Evolutionary conservation across 2,329 filamentous ascomycete genomes (phyloP).

Genomic region (Ilyonectria destructans): DNA sequence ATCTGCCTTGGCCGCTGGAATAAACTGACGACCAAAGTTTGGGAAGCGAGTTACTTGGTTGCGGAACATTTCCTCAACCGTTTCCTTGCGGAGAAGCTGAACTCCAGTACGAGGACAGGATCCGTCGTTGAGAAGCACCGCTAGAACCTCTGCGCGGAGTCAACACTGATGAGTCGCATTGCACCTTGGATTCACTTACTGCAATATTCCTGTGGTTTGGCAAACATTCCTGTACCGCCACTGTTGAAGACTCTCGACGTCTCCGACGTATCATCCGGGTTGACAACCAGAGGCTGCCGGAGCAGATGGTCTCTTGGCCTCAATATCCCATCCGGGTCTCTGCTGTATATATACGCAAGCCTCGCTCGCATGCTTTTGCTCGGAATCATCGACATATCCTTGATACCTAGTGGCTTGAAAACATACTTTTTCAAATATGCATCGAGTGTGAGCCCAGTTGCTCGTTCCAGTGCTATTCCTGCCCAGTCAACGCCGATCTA

Average conservation of each 20-base stretch:
- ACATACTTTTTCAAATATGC: constrained; percentile 66
- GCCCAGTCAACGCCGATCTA: constrained; percentile 71
- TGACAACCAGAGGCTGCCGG: constrained; percentile 60
- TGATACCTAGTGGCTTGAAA: constrained; percentile 63
- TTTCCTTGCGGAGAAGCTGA: constrained; percentile 69
- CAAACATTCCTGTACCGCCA: constrained; percentile 75
- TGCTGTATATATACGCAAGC: constrained; percentile 72
- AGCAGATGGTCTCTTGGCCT: constrained; percentile 65
- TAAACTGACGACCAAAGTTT: constrained; percentile 63
- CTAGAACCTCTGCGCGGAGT: constrained; percentile 67
- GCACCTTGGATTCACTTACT: constrained; percentile 57
- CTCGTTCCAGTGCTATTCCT: constrained; percentile 65
- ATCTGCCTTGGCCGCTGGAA: constrained; percentile 64
- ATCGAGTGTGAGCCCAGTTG: constrained; percentile 61
- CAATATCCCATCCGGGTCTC: constrained; percentile 62
- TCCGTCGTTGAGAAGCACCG: constrained; percentile 76
- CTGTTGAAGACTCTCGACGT: constrained; percentile 66
- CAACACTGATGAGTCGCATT: background rate
- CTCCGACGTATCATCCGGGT: constrained; percentile 58
- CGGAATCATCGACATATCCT: constrained; percentile 72
- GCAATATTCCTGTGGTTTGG: constrained; percentile 73
- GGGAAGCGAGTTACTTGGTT: constrained; percentile 74
- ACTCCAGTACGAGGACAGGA: constrained; percentile 70
- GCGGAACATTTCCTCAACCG: constrained; percentile 75
- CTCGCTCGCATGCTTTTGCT: constrained; percentile 67